phyloP scores from a whole-genome alignment of 257 asterid species.

The Solanum sitiens region DNA sequence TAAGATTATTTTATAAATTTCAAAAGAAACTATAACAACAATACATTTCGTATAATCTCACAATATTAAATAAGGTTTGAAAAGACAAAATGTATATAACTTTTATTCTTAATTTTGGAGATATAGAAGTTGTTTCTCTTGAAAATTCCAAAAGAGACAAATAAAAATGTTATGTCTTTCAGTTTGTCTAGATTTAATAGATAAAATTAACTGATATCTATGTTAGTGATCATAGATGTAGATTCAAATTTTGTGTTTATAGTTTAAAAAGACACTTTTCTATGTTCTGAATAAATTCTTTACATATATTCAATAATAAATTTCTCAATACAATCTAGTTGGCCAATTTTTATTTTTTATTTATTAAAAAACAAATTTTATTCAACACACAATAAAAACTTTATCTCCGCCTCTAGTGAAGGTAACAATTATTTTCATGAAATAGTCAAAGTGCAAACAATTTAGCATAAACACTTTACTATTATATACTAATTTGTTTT shows the following conservation, averaged over 20 bases:
- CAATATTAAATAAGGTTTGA: too few species aligned
- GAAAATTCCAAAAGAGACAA: background rate
- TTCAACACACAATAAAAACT: background rate
- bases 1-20: background rate
- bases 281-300: background rate
- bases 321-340: background rate
- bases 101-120: too few species aligned
- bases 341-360: background rate
- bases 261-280: rapidly evolving
- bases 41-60: background rate
- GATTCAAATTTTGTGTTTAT: background rate
- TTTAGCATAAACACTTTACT: too few species aligned
- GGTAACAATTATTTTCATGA: background rate
- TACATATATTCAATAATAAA: background rate
- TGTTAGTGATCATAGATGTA: background rate
- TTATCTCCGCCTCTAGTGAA: slow-evolving; percentile 28
- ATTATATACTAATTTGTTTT: background rate
- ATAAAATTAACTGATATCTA: background rate
- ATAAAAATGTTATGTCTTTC: background rate
- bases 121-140: rapidly evolving
- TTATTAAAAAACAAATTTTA: background rate
- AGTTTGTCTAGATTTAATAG: background rate
- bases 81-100: too few species aligned
- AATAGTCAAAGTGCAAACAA: background rate
- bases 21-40: background rate